These are phyloP conservation scores for Schwanniomyces yamadae DNA, from an alignment of 805 yeast species.

Conservation along the genomic window DNA sequence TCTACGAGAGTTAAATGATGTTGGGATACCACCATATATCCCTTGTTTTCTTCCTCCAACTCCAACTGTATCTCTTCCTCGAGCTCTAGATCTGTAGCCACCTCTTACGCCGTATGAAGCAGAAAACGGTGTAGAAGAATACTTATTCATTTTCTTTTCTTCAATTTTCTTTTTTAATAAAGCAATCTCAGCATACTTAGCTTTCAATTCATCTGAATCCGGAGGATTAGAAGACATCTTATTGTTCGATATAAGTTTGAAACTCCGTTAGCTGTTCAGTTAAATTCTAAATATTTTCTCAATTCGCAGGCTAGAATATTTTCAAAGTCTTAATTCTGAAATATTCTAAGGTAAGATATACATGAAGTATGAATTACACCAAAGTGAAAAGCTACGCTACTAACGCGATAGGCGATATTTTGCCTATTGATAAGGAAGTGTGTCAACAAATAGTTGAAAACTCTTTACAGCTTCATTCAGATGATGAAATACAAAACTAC, in stretches of 20 bases:
- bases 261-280: neutral
- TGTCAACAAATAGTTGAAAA: constrained; percentile 55
- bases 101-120: neutral
- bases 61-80: too few species aligned
- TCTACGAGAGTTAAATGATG: constrained; percentile 9
- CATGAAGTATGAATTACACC: constrained; percentile 7
- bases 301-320: neutral
- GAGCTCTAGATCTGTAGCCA: too few species aligned
- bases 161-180: constrained; percentile 25
- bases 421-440: constrained; percentile 62
- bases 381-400: constrained; percentile 25
- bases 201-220: constrained; percentile 21
- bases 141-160: constrained; percentile 14
- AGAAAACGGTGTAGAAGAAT: neutral
- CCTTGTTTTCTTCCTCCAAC: constrained; percentile 12
- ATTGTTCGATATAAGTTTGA: neutral
- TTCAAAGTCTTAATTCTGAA: too few species aligned
- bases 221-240: constrained; percentile 4
- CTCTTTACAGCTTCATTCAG: constrained; percentile 45
- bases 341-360: neutral
- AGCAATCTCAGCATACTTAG: constrained; percentile 29
- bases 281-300: neutral
- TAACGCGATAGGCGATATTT: constrained; percentile 30
- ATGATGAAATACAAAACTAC: constrained; percentile 50
- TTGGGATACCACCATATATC: constrained; percentile 1